Conservation (phyloP, 371 early-diverging fungal genomes). For the Actinomortierella ambigua region DNA sequence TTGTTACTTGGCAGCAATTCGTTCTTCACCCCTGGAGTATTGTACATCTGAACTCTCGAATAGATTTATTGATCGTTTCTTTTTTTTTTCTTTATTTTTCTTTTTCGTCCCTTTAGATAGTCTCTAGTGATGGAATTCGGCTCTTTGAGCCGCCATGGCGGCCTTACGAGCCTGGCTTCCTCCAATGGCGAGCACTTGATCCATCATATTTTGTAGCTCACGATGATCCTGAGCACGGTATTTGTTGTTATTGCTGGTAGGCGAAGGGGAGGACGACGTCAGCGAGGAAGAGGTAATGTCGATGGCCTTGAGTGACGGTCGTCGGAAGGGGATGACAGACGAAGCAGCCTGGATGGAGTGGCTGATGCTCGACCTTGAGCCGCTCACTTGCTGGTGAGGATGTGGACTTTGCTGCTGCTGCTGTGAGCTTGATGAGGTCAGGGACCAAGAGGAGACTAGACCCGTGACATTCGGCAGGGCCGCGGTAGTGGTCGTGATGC, state of each 20-base stretch:
- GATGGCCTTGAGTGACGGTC: too few relatives aligned
- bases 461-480: not conserved
- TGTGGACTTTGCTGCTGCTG: too few relatives aligned
- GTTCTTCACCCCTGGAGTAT: too few relatives aligned
- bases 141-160: conserved; percentile 34
- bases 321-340: too few relatives aligned
- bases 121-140: conserved; percentile 13
- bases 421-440: not conserved
- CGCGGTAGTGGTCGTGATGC: not conserved
- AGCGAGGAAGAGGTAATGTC: too few relatives aligned
- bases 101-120: too few relatives aligned
- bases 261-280: too few relatives aligned
- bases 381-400: not conserved
- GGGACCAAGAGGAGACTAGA: not conserved
- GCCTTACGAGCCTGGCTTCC: conserved; percentile 28
- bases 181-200: conserved; percentile 17
- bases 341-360: not conserved
- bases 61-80: too few relatives aligned
- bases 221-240: not conserved
- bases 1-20: too few relatives aligned
- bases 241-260: too few relatives aligned
- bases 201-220: conserved; percentile 36
- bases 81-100: too few relatives aligned
- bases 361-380: not conserved
- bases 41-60: too few relatives aligned